These are phyloP conservation scores for Puccinia coronata DNA, from an alignment of 1,284 basidiomycete genomes.

Conservation along the genomic window DNA sequence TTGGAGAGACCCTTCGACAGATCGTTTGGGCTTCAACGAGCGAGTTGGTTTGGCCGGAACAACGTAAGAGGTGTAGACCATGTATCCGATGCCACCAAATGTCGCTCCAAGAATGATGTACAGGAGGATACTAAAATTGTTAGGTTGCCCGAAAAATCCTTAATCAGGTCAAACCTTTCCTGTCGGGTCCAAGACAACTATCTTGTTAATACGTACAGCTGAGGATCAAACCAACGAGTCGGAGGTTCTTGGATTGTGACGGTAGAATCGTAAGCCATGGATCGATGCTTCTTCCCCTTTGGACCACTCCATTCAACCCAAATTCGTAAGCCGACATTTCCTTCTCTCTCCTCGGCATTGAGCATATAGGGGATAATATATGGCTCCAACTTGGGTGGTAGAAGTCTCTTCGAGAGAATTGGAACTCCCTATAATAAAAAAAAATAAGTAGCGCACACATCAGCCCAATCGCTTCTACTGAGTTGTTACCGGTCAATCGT, in stretches of 20 bases:
- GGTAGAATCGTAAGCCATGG: conserved; percentile 46
- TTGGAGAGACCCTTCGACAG: neutral
- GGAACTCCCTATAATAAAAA: conserved; percentile 30
- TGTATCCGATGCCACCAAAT: conserved; percentile 33
- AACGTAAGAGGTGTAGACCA: conserved; percentile 36
- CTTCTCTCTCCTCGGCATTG: conserved; percentile 46
- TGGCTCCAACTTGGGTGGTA: conserved; percentile 39
- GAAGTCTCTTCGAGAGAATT: conserved; percentile 31
- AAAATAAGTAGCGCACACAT: neutral
- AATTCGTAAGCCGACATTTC: conserved; percentile 33
- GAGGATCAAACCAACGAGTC: conserved; percentile 49
- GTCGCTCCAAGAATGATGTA: conserved; percentile 36
- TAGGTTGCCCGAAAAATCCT: neutral
- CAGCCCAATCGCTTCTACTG: neutral
- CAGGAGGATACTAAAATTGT: conserved; percentile 23
- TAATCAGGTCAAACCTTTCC: too few species aligned
- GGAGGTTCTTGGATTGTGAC: conserved; percentile 47
- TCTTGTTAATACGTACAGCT: conserved; percentile 33
- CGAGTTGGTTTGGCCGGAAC: neutral
- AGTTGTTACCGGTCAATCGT: too few species aligned
- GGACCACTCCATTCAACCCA: conserved; percentile 47
- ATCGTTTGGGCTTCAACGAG: conserved; percentile 17
- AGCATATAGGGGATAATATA: conserved; percentile 36
- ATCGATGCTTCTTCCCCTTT: conserved; percentile 25
- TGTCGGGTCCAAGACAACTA: neutral